Evolutionary conservation across 768 basidiomycete species (phyloP).

Genomic region (Hygrocybe coccinea): DNA sequence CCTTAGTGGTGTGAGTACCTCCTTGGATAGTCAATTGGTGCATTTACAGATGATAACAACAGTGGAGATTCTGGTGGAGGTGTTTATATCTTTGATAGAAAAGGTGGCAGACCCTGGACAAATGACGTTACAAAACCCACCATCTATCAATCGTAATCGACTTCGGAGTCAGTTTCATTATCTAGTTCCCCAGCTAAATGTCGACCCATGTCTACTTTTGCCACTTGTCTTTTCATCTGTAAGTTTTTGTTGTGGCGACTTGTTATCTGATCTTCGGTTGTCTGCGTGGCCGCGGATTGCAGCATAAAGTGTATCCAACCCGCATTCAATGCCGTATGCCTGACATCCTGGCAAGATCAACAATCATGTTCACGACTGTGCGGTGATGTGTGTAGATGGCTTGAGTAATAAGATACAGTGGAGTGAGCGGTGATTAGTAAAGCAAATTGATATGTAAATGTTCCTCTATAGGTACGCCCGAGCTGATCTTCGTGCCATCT

Average conservation of each 20-base stretch:
- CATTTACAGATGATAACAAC: neutral
- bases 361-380: no score
- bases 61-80: conserved; percentile 51
- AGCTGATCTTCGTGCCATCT: conserved; percentile 30
- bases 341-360: no score
- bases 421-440: neutral
- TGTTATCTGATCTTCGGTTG: neutral
- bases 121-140: neutral
- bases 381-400: no score
- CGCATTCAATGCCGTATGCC: no score
- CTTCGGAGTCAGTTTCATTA: no score
- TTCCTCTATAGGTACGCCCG: conserved; percentile 26
- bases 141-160: no score
- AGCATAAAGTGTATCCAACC: no score
- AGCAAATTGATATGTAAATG: neutral
- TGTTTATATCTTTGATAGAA: conserved; percentile 40
- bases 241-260: no score
- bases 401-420: conserved; percentile 1
- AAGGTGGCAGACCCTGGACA: neutral
- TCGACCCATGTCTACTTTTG: no score
- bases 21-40: neutral
- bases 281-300: neutral
- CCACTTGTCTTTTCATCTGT: no score
- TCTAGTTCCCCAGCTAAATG: no score
- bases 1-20: conserved; percentile 54